Percentiles rank a stretch among this genome's conserved stretches.
Evolutionary conservation across 345 rosid genomes (phyloP).

Genomic region (Punica granatum): DNA sequence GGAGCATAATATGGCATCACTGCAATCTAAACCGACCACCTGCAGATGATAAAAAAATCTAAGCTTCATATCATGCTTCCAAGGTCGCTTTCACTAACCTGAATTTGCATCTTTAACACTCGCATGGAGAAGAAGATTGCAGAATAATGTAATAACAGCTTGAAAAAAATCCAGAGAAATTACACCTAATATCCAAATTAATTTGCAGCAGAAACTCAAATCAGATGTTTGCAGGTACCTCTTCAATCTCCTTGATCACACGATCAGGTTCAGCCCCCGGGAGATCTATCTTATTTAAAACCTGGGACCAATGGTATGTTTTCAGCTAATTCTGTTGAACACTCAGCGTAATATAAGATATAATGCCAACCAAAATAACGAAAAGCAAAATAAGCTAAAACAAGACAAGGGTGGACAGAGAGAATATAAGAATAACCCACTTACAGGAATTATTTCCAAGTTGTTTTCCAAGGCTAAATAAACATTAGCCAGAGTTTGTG

Average conservation of each 20-base stretch:
- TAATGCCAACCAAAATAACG: background rate
- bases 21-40: conserved; percentile 96
- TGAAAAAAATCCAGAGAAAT: background rate
- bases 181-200: background rate
- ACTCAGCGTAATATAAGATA: background rate
- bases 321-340: background rate
- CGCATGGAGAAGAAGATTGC: background rate
- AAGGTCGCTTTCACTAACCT: background rate
- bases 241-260: conserved; percentile 84
- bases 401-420: conserved; percentile 3
- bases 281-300: conserved; percentile 95
- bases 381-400: background rate
- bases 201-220: conserved; percentile 11
- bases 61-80: conserved; percentile 1
- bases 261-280: conserved; percentile 94
- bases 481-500: conserved; percentile 93
- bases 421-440: conserved; percentile 18
- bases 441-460: conserved; percentile 93
- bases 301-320: conserved; percentile 33
- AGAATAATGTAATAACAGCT: background rate
- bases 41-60: conserved; percentile 7
- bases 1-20: conserved; percentile 85
- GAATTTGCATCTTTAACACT: conserved; percentile 14
- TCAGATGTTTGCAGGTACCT: conserved; percentile 55
- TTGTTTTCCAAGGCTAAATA: conserved; percentile 93